A percentile compares a stretch with the other conserved stretches of the same genome.
Conservation (phyloP, 129 eudicot species). For the Helianthus tuberosus region DNA sequence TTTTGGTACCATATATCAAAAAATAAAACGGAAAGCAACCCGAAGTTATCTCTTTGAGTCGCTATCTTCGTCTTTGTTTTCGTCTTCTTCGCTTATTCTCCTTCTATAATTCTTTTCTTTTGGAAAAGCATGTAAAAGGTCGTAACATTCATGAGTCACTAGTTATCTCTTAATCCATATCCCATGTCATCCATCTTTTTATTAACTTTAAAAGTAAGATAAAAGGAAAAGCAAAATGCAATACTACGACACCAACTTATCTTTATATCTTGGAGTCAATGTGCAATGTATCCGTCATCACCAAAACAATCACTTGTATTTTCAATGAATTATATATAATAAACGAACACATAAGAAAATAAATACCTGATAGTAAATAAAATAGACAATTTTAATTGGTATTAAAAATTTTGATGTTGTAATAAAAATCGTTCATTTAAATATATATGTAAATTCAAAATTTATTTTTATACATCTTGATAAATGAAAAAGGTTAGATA, state of each 20-base stretch:
- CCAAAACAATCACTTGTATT: neutral
- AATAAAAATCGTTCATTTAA: no score
- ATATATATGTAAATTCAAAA: neutral
- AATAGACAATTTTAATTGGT: no score
- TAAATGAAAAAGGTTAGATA: neutral
- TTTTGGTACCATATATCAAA: neutral
- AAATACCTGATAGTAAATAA: neutral
- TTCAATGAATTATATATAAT: neutral
- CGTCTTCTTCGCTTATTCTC: neutral
- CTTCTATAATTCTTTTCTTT: neutral
- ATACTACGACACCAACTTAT: neutral
- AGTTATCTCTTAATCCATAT: neutral
- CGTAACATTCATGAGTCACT: neutral
- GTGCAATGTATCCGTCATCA: neutral
- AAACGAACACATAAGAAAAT: neutral
- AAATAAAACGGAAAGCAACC: neutral
- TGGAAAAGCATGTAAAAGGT: neutral
- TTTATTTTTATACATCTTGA: neutral
- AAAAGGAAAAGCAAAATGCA: neutral
- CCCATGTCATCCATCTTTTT: neutral
- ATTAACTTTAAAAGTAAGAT: neutral
- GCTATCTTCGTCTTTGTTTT: neutral
- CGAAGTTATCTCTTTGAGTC: neutral
- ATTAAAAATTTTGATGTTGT: no score
- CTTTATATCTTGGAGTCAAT: slow-evolving; percentile 3